Evolutionary conservation across 2,329 filamentous ascomycete genomes (phyloP), one percentile per base, ranked within the genome.

Genomic region (Beauveria brongniartii): DNA sequence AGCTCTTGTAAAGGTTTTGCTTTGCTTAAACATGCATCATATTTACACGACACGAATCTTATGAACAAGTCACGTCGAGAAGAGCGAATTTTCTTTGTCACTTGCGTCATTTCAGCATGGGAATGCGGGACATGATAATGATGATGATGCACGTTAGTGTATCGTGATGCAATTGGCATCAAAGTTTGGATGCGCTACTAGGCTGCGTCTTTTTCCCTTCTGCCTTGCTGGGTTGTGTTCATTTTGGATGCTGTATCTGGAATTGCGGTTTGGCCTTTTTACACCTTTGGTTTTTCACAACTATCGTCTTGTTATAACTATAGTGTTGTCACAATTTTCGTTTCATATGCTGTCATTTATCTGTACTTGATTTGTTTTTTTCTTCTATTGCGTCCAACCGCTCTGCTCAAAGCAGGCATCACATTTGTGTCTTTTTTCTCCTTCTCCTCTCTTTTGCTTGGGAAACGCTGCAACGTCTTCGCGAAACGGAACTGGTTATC

Each of bases 61-160:
- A 61, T 52, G 58, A 61, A 61, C 50, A 55, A 48, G 50, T 55
- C 51, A 61, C 51, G 51, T 61, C 58, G 43, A 55, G 51, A 55
- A 55, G 50, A 61, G 48, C 50, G 51, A 54, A 47, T 61, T 61
- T 43, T 54, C 30, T 61, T 55, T 61, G 58, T 55, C 58, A 48
- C 37, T 41, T 48, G 55, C 44, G 58, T 55, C 58, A 61, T 50
- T 53, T 50, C 41, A 61, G 51, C 58, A 59, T 59, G 47, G 56
- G 37, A 50, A 51, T 43, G 56, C 56, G 56, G 56, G 56, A 52
- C 47, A 50, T 52, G 22, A 12, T 30, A 30, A 30, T 51, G 47
- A 37, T 30, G 50, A 34, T 34, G 37, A 34, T 37, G 41, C 54
- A 56, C 54, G 44, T 47, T 34, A n/a, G 41, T 28, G 34, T 47